Evolutionary conservation across 345 rosid genomes (phyloP), one percentile per base, ranked within the genome.

Genomic region (Barbarea vulgaris): DNA sequence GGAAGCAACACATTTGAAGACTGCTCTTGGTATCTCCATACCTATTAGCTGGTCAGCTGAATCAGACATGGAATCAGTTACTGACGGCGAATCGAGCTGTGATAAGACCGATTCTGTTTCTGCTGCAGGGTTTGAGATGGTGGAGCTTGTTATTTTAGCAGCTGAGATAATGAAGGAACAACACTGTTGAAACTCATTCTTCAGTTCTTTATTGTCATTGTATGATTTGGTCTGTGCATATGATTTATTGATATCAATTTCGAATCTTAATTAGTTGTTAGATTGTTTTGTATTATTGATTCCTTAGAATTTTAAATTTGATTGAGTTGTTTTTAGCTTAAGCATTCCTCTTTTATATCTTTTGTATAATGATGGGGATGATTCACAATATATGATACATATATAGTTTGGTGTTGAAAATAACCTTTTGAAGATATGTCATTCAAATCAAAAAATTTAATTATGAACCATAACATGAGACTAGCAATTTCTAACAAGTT

Each of bases 71-170:
- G 85, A 74, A 64, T 74, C 88, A 46, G 28, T 69, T 60, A 67
- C 69, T 57, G 90, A 72, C 11, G 74, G 67, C 10, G 85, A 85
- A 67, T 74, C 83, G 0, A 72, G 79, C 75, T 61, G 53, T 27
- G 90, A 86, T 67, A 93, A 79, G 66, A 82, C 85, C 14, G 97
- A 93, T 79, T 61, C 84, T 42, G 90, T 96, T 75, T 84, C 91
- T 68, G 97, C 93, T 64, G 96, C 97, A 11, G 99, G 98, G 50
- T 84, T 88, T 69, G 99, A 96, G 86, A 93, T 96, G 98, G 95
- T 96, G 81, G 96, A 96, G 77, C 95, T 96, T 30, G 80, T 96
- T 39, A 85, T 91, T 59, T 86, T 93, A 66, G 88, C 98, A 46
- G 89, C 97, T 65, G 86, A 85, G 74, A 44, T 81, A 58, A 63